Percentiles rank a stretch among this genome's conserved stretches.
Conservation (phyloP, 352 stramenopile genomes). For the Phytophthora quininea region DNA sequence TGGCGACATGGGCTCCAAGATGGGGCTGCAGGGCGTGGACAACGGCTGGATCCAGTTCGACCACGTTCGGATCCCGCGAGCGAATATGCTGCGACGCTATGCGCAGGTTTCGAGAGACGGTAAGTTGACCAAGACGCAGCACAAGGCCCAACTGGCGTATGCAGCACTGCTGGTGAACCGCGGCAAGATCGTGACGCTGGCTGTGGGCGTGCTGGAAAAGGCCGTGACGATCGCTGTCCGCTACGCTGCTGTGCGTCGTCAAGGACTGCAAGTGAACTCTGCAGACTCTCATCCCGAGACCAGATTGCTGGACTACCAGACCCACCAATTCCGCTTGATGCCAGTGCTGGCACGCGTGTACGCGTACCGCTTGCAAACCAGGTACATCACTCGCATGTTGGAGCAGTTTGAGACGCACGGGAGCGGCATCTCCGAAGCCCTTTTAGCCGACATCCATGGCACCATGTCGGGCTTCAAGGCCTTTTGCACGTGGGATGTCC, state of each 20-base stretch:
- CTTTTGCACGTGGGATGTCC: constrained; percentile 90
- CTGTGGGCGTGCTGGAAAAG: constrained; percentile 86
- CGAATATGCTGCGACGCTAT: constrained; percentile 80
- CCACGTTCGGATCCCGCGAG: constrained; percentile 70
- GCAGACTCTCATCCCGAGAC: constrained; percentile 70
- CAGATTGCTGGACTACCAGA: constrained; percentile 95
- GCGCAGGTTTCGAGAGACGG: constrained; percentile 69
- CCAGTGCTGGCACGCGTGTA: constrained; percentile 91
- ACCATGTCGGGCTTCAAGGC: constrained; percentile 95
- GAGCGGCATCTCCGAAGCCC: constrained; percentile 62
- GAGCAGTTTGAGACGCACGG: constrained; percentile 85
- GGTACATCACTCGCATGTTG: constrained; percentile 80
- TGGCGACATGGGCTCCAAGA: constrained; percentile 74
- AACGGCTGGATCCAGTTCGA: constrained; percentile 84
- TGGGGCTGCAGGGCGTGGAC: constrained; percentile 78
- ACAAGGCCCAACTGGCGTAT: constrained; percentile 77
- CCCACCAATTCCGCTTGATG: constrained; percentile 95
- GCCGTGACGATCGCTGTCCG: constrained; percentile 93
- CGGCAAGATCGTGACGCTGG: constrained; percentile 77
- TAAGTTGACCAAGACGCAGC: constrained; percentile 57
- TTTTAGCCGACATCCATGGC: constrained; percentile 94
- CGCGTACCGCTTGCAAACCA: constrained; percentile 93
- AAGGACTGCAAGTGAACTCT: constrained; percentile 73
- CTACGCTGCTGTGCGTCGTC: constrained; percentile 92
- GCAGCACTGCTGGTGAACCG: constrained; percentile 77